These are phyloP conservation scores for Trichoderma polysporum DNA, from an alignment of 2,329 filamentous ascomycete genomes.

Conservation along the genomic window DNA sequence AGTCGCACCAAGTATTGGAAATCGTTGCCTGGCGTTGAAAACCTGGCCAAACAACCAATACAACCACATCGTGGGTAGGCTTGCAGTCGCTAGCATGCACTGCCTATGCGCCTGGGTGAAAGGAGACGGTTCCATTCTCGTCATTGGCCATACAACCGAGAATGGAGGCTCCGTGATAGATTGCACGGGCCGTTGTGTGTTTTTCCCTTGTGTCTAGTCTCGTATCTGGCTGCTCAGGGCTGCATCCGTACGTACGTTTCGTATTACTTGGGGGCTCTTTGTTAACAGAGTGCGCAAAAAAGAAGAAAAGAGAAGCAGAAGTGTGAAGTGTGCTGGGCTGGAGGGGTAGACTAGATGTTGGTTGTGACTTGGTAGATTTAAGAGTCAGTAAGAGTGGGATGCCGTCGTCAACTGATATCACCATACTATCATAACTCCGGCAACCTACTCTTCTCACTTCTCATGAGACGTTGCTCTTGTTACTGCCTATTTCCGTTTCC, in stretches of 20 bases:
- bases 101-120: neutral
- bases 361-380: neutral
- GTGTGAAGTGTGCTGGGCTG: neutral
- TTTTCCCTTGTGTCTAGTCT: neutral
- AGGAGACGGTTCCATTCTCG: neutral
- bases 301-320: neutral
- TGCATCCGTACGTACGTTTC: too few species aligned
- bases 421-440: neutral
- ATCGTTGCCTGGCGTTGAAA: neutral
- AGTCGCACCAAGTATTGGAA: neutral
- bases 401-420: neutral
- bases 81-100: neutral
- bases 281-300: neutral
- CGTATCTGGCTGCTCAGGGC: neutral
- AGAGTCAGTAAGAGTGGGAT: neutral
- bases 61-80: neutral
- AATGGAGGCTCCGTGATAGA: neutral
- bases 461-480: neutral
- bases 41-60: neutral
- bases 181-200: neutral
- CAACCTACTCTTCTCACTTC: neutral
- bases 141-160: neutral
- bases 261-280: neutral
- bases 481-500: neutral
- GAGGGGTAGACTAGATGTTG: too few species aligned